phyloP scores from a whole-genome alignment of 768 basidiomycete species.

The Xanthoconium stramineum region DNA sequence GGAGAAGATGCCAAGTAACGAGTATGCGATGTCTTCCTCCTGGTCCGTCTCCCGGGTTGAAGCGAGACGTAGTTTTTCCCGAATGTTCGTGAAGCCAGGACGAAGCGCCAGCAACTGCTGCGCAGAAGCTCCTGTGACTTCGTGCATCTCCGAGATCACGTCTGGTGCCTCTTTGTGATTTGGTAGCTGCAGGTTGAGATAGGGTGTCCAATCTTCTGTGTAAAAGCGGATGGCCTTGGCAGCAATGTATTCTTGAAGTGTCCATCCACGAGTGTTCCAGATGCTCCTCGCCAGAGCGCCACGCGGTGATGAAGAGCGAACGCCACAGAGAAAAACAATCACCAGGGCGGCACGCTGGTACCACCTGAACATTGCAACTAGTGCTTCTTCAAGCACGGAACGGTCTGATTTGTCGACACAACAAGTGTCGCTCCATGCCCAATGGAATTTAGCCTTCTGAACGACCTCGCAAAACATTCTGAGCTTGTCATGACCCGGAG shows the following conservation, averaged over 20 bases:
- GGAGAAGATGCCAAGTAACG: no score
- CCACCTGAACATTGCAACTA: neutral
- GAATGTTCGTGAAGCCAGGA: neutral
- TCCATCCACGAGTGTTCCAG: neutral
- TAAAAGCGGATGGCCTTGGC: neutral
- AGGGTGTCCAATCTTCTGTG: neutral
- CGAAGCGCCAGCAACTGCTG: neutral
- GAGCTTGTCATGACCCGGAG: neutral
- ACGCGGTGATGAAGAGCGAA: neutral
- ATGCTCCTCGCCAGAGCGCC: neutral
- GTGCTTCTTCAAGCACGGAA: neutral
- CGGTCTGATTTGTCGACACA: neutral
- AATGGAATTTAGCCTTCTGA: neutral
- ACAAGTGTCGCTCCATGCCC: neutral
- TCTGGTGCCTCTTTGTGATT: conserved; percentile 2
- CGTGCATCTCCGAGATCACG: conserved; percentile 7
- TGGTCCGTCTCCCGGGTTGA: neutral
- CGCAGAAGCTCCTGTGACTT: neutral
- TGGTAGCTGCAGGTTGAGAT: neutral
- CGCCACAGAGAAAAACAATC: neutral
- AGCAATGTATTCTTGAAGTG: neutral
- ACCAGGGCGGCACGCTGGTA: neutral
- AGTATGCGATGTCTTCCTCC: neutral
- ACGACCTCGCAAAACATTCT: neutral
- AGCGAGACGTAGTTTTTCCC: neutral